These are phyloP conservation scores for Crucihimalaya himalaica DNA, from an alignment of 345 rosid species.

Conservation along the genomic window DNA sequence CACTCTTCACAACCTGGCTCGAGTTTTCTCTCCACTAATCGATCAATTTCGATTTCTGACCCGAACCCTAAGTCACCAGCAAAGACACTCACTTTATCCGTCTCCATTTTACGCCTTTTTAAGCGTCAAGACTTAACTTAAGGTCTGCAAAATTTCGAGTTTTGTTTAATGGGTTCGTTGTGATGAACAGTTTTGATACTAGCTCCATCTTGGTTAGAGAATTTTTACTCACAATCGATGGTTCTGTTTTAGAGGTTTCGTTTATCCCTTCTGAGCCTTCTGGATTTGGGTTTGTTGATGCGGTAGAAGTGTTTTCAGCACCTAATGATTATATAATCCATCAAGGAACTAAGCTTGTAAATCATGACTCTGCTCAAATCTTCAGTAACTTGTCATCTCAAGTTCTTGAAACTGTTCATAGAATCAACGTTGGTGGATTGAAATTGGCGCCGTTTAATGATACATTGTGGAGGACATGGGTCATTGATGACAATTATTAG, in stretches of 20 bases:
- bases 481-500: slow-evolving; percentile 75
- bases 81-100: slow-evolving; percentile 81
- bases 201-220: slow-evolving; percentile 47
- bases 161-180: slow-evolving; percentile 50
- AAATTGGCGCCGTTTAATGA: slow-evolving; percentile 87
- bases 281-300: slow-evolving; percentile 70
- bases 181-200: slow-evolving; percentile 53
- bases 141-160: slow-evolving; percentile 59
- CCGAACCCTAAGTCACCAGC: slow-evolving; percentile 51
- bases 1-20: slow-evolving; percentile 53
- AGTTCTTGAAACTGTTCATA: slow-evolving; percentile 70
- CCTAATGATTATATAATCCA: slow-evolving; percentile 68
- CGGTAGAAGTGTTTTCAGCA: slow-evolving; percentile 77
- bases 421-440: slow-evolving; percentile 90
- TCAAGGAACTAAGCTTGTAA: slow-evolving; percentile 60
- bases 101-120: slow-evolving; percentile 87
- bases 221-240: slow-evolving; percentile 47
- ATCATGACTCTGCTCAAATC: slow-evolving; percentile 44
- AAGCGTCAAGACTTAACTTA: slow-evolving; percentile 49
- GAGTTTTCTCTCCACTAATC: slow-evolving; percentile 42
- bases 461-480: slow-evolving; percentile 93
- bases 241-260: slow-evolving; percentile 49
- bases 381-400: slow-evolving; percentile 59
- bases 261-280: slow-evolving; percentile 47
- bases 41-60: slow-evolving; percentile 53